Percentiles rank a stretch among this genome's conserved stretches.
phyloP scores from a whole-genome alignment of 1,284 basidiomycete genomes.

The Sanghuangporus weigelae region DNA sequence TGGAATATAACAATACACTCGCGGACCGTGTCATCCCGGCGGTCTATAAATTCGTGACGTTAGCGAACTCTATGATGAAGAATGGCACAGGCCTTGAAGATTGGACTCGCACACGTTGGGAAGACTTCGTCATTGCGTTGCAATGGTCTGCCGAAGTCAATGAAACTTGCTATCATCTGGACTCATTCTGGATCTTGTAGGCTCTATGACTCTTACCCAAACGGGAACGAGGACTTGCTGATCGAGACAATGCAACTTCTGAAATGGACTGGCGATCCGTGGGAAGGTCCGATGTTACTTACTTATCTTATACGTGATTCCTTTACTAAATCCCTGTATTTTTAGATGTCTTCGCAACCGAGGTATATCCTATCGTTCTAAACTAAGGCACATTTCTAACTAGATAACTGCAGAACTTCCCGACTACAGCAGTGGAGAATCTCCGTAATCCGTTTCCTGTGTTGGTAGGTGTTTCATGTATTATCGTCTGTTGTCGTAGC shows the following conservation, averaged over 20 bases:
- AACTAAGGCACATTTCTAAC: constrained; percentile 19
- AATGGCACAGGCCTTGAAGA: constrained; percentile 45
- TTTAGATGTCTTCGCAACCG: constrained; percentile 27
- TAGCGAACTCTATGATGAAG: constrained; percentile 54
- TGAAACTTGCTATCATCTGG: not conserved
- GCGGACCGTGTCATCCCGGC: constrained; percentile 41
- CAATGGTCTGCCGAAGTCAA: constrained; percentile 40
- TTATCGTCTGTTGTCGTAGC: not conserved
- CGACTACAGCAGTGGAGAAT: constrained; percentile 29
- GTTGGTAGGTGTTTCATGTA: not conserved
- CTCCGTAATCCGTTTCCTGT: constrained; percentile 28
- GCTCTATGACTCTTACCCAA: constrained; percentile 49
- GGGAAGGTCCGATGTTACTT: constrained; percentile 27
- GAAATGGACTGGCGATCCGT: constrained; percentile 50
- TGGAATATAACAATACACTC: constrained; percentile 41
- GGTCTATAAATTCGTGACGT: constrained; percentile 44
- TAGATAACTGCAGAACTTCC: constrained; percentile 38
- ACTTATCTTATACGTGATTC: not conserved
- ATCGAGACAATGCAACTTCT: constrained; percentile 51
- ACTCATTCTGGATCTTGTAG: constrained; percentile 24
- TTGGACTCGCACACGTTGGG: constrained; percentile 53
- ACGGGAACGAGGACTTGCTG: constrained; percentile 44
- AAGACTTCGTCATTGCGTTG: constrained; percentile 49
- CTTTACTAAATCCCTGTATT: not conserved
- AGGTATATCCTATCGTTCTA: constrained; percentile 19